Percentiles rank a stretch among this genome's conserved stretches.
phyloP scores from a whole-genome alignment of 2,329 filamentous ascomycete species.

The Paracoccidioides lutzii region DNA sequence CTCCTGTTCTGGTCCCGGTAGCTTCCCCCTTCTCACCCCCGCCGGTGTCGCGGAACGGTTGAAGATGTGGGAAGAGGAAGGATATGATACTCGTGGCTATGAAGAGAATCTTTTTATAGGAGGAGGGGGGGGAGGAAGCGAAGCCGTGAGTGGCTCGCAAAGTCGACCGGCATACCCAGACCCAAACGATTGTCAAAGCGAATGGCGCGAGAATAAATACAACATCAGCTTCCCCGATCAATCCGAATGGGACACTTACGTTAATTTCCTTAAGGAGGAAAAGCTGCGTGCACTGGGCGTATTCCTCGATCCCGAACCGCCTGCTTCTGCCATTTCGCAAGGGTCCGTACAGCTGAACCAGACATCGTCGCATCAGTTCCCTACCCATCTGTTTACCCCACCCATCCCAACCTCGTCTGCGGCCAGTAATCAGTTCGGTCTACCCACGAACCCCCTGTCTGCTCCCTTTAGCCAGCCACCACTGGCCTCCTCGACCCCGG shows the following conservation, averaged over 20 bases:
- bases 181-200: conserved; percentile 24
- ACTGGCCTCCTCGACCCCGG: conserved; percentile 49
- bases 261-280: conserved; percentile 71
- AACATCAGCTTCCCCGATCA: conserved; percentile 33
- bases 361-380: conserved; percentile 55
- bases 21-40: conserved; percentile 25
- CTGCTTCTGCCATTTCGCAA: conserved; percentile 51
- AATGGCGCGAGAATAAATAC: conserved; percentile 21
- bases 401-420: conserved; percentile 69
- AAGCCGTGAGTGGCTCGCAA: conserved; percentile 19
- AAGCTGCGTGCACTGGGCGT: conserved; percentile 88
- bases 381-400: conserved; percentile 67
- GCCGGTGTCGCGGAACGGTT: conserved; percentile 29
- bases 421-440: conserved; percentile 53
- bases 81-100: conserved; percentile 32
- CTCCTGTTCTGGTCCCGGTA: conserved; percentile 30
- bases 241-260: conserved; percentile 62
- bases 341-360: conserved; percentile 51
- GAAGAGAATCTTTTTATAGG: conserved; percentile 11
- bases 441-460: conserved; percentile 49
- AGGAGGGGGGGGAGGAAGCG: conserved; percentile 7
- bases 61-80: conserved; percentile 30
- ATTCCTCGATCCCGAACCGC: conserved; percentile 61
- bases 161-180: conserved; percentile 34
- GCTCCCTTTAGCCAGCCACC: conserved; percentile 47